These are phyloP conservation scores for Aspergillus sp. DNA, from an alignment of 2,329 filamentous ascomycete species.

Conservation along the genomic window DNA sequence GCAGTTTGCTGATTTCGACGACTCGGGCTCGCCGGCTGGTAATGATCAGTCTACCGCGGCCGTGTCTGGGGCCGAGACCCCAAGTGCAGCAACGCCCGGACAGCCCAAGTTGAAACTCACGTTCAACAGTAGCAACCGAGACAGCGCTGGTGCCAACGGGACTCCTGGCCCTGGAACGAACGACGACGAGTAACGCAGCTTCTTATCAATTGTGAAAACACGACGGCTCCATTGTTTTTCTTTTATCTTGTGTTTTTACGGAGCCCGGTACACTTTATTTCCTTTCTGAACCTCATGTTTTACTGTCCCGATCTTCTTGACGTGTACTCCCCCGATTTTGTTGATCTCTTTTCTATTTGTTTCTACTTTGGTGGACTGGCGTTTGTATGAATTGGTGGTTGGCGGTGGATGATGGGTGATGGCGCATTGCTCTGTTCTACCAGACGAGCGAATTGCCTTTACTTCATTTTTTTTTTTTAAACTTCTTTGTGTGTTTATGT, in stretches of 20 bases:
- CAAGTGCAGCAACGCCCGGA: constrained; percentile 57
- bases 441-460: constrained; percentile 16
- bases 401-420: constrained; percentile 24
- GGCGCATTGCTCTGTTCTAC: constrained; percentile 22
- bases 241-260: background rate
- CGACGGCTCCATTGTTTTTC: constrained; percentile 10
- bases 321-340: constrained; percentile 17
- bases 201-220: constrained; percentile 12
- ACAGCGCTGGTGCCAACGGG: constrained; percentile 33
- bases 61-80: constrained; percentile 56
- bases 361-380: constrained; percentile 15
- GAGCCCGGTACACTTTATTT: background rate
- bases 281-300: background rate
- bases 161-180: constrained; percentile 15
- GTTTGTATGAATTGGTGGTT: constrained; percentile 22
- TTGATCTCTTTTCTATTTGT: background rate
- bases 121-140: constrained; percentile 47
- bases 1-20: constrained; percentile 58
- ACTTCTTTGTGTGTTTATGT: background rate
- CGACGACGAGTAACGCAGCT: constrained; percentile 19
- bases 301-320: constrained; percentile 7
- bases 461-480: constrained; percentile 6
- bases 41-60: constrained; percentile 53
- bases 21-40: constrained; percentile 45
- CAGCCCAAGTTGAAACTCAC: constrained; percentile 69